Base-by-base conservation (phyloP, 108 stramenopile species). In the Seminavis robusta region DNA sequence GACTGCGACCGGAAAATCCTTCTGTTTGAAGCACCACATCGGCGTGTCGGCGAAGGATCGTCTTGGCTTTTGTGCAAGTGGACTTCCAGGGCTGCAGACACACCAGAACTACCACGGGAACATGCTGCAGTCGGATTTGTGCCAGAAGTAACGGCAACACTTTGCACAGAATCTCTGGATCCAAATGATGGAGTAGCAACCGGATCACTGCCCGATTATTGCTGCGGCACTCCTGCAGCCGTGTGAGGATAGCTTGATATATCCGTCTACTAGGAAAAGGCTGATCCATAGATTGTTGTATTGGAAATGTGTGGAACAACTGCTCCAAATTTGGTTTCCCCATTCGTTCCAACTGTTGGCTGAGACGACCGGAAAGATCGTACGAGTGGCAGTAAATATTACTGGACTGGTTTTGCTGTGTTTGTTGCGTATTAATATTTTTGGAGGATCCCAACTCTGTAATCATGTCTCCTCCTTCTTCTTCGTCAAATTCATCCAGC, bases 321-420 rank as follows among this genome's bases (percentile, higher is more conserved):
- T n/a, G n/a, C n/a, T 33, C 6, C 10, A 17, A 1, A 20, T 17
- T 48, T 4, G 37, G 3, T 25, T 37, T 50, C 4, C 6, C 2
- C 7, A 5, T 16, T 1, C 20, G 9, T 36, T 59, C 28, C 21
- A 61, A 17, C 64, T 92, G 90, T 31, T 86, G 82, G 46, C 32
- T 49, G 76, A 92, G 67, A 24, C 73, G 52, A 20, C 59, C 75
- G 2, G 79, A 78, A 19, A 92, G 56, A 55, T 92, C 86, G 56
- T 81, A 92, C 13, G 90, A 92, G 57, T 88, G 84, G 45, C 86
- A 92, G 53, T 72, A 86, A 0, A 83, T 67, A 16, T 80, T 69
- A 9, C 47, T 10, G 23, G 33, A 37, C 59, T 55, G n/a, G n/a
- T n/a, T n/a, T n/a, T n/a, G n/a, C n/a, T 0, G 29, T n/a, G n/a